Percentiles rank a stretch among this genome's conserved stretches.
These are phyloP conservation scores for Aureobasidium mangrovei DNA, from an alignment of 2,329 filamentous ascomycete genomes.

Conservation along the genomic window DNA sequence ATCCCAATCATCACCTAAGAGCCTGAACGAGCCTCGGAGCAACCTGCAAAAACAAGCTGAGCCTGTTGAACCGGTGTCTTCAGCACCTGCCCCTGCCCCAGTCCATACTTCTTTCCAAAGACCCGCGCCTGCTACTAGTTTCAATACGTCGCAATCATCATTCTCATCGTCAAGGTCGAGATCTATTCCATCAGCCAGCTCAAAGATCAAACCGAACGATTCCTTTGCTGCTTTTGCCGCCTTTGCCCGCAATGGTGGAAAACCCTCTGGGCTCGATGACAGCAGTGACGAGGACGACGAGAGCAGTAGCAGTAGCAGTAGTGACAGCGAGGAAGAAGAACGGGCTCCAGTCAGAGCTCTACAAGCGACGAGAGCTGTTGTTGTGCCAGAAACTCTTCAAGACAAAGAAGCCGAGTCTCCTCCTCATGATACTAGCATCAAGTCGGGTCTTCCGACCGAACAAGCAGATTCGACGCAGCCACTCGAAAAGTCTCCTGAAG, in stretches of 20 bases:
- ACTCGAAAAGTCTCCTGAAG: background rate
- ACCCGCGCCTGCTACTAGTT: background rate
- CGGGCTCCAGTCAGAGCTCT: background rate
- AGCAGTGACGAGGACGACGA: slow-evolving; percentile 2
- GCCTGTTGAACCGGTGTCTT: background rate
- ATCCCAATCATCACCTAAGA: too few species aligned
- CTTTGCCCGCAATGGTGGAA: background rate
- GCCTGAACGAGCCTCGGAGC: too few species aligned
- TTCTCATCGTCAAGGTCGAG: background rate
- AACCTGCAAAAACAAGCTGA: too few species aligned
- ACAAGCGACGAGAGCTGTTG: background rate
- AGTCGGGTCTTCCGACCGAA: too few species aligned
- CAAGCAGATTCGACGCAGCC: too few species aligned
- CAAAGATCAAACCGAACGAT: background rate
- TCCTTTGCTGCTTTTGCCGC: slow-evolving; percentile 5
- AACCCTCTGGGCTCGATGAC: background rate
- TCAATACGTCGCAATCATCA: background rate
- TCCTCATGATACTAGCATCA: too few species aligned
- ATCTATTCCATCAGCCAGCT: background rate
- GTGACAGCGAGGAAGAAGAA: slow-evolving; percentile 5
- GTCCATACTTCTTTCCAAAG: background rate
- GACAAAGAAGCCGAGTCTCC: too few species aligned
- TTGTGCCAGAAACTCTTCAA: background rate
- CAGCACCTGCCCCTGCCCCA: background rate
- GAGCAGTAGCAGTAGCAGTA: slow-evolving; percentile 2